A percentile compares a stretch with the other conserved stretches of the same genome.
Evolutionary conservation across 495 filamentous ascomycete genomes (phyloP).

Genomic region (Opeltia flavorubescens): DNA sequence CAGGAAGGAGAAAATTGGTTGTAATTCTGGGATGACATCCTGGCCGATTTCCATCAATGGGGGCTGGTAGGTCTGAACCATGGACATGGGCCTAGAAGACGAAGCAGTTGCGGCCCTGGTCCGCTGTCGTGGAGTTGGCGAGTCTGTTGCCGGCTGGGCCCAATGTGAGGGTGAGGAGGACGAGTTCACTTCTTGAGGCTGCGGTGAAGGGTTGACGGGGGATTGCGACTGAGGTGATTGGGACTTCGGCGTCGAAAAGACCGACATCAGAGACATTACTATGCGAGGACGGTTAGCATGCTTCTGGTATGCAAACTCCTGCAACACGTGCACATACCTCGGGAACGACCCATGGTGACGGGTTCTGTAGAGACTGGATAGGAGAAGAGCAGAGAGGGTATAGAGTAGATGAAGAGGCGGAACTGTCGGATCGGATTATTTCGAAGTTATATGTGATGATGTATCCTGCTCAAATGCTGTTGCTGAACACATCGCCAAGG

Average conservation of each 20-base stretch:
- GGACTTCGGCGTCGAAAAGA: conserved; percentile 31
- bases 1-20: conserved; percentile 84
- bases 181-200: conserved; percentile 5
- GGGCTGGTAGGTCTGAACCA: conserved; percentile 72
- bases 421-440: not conserved
- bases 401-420: not conserved
- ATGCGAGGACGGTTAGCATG: conserved; percentile 14
- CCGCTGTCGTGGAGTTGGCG: conserved; percentile 15
- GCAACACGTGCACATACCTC: not conserved
- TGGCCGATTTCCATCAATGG: conserved; percentile 69
- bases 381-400: not conserved
- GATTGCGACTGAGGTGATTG: conserved; percentile 20
- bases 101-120: conserved; percentile 21
- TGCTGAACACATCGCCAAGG: not conserved
- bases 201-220: conserved; percentile 8
- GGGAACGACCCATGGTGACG: not conserved
- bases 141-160: conserved; percentile 18
- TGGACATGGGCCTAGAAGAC: conserved; percentile 43
- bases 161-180: conserved; percentile 15
- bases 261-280: conserved; percentile 53
- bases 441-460: not conserved
- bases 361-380: not conserved
- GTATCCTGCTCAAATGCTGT: not conserved
- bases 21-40: conserved; percentile 81
- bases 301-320: not conserved